Evolutionary conservation across 1,139 yeast genomes (phyloP), one percentile per base, ranked within the genome.

Genomic region (Yamadazyma diddensiae): DNA sequence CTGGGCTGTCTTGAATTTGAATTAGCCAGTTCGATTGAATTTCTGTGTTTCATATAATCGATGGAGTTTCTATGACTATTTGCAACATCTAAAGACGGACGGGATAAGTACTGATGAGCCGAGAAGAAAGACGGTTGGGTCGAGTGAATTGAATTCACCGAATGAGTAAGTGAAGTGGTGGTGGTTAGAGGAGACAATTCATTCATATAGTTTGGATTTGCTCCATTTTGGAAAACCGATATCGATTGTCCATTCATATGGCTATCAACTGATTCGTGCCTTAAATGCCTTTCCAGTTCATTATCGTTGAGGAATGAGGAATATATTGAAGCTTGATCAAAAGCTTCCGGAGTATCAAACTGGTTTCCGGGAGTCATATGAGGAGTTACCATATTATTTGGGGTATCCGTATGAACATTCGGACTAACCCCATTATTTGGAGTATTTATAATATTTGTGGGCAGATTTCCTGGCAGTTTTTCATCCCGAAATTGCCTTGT

Each of bases 141-240:
- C 15, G 71, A 66, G 39, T 68, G 72, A 11, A 65, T 45, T 2
- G 73, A 66, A 22, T 59, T 56, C 5, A 64, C 51, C 5, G 73
- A 65, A 0, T 70, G 73, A 0, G 74, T 65, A 27, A 64, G 53
- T 3, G 73, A 67, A 0, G 73, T 67, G 12, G 72, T 65, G 2
- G 75, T 68, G 10, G 74, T 67, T 30, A 68, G 46, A 2, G 75
- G 75, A 13, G 70, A 61, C 29, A 69, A 48, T 16, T 68, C 74
- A 28, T 40, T 38, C 27, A 31, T 29, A 31, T 37, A 41, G n/a
- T 22, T 22, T 6, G 35, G 31, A 27, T 24, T 28, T 12, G 25
- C 24, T 11, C 26, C 12, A n/a, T 24, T 28, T 5, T 16, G 43
- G 22, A 31, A 38, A 9, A 35, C 40, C 26, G 41, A 34, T 28